Base-by-base conservation (phyloP, 306 rosid genomes). In the Alnus glutinosa region DNA sequence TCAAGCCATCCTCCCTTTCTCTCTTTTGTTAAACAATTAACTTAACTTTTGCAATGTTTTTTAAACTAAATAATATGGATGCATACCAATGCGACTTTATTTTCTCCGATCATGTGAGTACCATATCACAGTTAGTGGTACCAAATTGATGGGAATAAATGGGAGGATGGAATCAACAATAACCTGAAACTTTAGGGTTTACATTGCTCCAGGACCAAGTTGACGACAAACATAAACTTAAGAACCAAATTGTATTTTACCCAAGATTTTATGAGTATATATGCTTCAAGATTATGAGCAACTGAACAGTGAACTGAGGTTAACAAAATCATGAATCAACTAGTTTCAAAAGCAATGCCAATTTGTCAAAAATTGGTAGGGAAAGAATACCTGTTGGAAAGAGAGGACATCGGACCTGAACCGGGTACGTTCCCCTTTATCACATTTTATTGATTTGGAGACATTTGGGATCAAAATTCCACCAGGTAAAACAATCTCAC, bases 361-460 rank as follows among this genome's bases (percentile, higher is more conserved):
- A 68, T 30, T 68, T 39, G 16, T 68, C 72, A 42, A 55, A 72
- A 62, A 34, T 47, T 48, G 54, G 64, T 32, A 77, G 52, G 34
- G 39, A 50, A 80, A 28, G 19, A 15, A 64, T 87, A 94, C 98
- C 98, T 95, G 98, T 71, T 95, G 98, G 85, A 95, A 95, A 78
- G 97, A 84, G 70, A 95, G 94, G 83, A 91, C 96, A 78, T 95
- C 98, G 75, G 98, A 95, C 91, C 97, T 90, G 83, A 95, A 95
- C 83, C 97, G 83, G 0, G 92, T 95, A 48, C 97, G 97, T 76
- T 95, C 98, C 74, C 98, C 97, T 83, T 95, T 94, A 82, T 94
- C 98, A 10, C 97, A 94, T 82, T 92, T 94, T 11, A 94, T 95
- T 2, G 92, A 91, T 80, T 91, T 92, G 47, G 97, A 88, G 19